A percentile compares a stretch with the other conserved stretches of the same genome.
phyloP scores from a whole-genome alignment of 2,329 filamentous ascomycete genomes.

The Trichocomaceae sp. region DNA sequence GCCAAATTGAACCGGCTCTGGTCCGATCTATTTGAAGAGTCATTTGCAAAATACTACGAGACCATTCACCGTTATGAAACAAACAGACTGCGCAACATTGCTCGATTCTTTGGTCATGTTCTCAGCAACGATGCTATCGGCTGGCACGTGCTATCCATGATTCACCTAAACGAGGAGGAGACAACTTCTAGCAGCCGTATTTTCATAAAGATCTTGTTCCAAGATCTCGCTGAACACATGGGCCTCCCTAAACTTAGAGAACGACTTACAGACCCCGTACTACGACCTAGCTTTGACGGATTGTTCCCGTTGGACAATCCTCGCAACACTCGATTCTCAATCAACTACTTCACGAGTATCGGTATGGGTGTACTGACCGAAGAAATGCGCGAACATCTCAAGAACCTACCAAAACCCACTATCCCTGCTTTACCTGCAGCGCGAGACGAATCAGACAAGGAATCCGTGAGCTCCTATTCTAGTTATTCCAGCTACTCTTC shows the following conservation, averaged over 20 bases:
- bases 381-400: constrained; percentile 84
- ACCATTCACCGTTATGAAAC: constrained; percentile 97
- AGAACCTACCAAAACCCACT: constrained; percentile 81
- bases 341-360: constrained; percentile 99
- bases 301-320: constrained; percentile 86
- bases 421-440: constrained; percentile 59
- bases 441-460: constrained; percentile 55
- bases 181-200: constrained; percentile 95
- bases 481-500: constrained; percentile 67
- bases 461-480: constrained; percentile 59
- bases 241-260: constrained; percentile 74
- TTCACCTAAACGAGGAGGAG: constrained; percentile 93
- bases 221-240: constrained; percentile 80
- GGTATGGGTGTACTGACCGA: constrained; percentile 93
- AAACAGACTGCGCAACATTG: constrained; percentile 89
- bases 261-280: constrained; percentile 68
- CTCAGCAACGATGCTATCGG: constrained; percentile 81
- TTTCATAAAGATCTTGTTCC: constrained; percentile 96
- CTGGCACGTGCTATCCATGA: constrained; percentile 79
- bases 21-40: constrained; percentile 85
- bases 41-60: constrained; percentile 89
- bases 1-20: constrained; percentile 93
- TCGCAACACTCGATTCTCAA: constrained; percentile 87
- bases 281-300: constrained; percentile 72
- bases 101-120: constrained; percentile 88